Percentiles rank a stretch among this genome's conserved stretches.
phyloP scores from a whole-genome alignment of 2,329 filamentous ascomycete species.

The Chrysosporium queenslandicum region DNA sequence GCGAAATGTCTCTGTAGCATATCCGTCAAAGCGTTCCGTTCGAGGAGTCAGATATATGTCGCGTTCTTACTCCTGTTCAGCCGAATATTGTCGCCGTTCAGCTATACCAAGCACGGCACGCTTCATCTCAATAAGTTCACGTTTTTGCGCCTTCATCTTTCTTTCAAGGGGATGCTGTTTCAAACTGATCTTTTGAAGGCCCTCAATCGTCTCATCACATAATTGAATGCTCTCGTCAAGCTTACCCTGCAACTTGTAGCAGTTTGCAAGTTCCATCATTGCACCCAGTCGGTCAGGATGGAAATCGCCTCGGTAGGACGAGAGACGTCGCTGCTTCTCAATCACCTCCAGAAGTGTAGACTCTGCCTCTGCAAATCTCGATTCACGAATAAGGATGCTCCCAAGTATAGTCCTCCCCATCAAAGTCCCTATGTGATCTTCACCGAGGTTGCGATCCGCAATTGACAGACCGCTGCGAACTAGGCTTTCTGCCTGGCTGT shows the following conservation, averaged over 20 bases:
- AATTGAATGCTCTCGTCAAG: neutral
- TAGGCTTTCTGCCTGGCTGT: slow-evolving; percentile 22
- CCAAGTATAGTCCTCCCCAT: slow-evolving; percentile 14
- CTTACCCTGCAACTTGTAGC: neutral
- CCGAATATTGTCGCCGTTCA: neutral
- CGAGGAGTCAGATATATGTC: too few relatives aligned
- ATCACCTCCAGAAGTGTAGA: neutral
- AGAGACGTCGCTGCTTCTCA: neutral
- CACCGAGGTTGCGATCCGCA: slow-evolving; percentile 16
- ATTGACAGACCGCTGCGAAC: slow-evolving; percentile 16
- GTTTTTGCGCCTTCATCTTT: slow-evolving; percentile 1
- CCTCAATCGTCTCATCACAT: neutral
- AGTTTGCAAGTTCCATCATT: neutral
- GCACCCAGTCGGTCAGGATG: slow-evolving; percentile 1
- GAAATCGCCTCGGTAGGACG: neutral
- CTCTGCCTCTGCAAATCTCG: neutral
- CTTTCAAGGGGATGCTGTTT: neutral
- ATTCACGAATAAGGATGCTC: neutral
- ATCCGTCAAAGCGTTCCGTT: too few relatives aligned
- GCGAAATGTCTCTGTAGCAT: too few relatives aligned
- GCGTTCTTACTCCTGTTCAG: neutral
- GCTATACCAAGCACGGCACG: neutral
- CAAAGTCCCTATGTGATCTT: slow-evolving; percentile 18
- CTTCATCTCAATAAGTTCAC: neutral
- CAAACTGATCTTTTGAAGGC: neutral